Evolutionary conservation across 768 basidiomycete genomes (phyloP).

Genomic region (Leucosporidium creatinivorum): DNA sequence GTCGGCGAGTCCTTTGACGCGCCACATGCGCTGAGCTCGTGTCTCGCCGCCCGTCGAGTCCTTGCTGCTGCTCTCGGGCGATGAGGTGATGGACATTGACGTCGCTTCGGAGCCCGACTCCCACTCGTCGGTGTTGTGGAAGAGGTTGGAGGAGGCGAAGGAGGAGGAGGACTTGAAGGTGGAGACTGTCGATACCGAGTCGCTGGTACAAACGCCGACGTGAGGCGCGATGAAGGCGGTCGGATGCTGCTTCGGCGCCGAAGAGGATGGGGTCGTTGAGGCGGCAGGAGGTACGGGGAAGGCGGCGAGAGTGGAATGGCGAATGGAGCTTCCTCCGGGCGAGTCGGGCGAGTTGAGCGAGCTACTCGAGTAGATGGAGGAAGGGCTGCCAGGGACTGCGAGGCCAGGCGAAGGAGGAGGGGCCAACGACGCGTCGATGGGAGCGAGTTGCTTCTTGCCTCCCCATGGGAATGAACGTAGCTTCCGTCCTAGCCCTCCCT

Average conservation of each 20-base stretch:
- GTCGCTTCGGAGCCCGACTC: conserved; percentile 21
- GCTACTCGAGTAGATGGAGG: too few relatives aligned
- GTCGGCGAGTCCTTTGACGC: conserved; percentile 8
- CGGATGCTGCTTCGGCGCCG: conserved; percentile 12
- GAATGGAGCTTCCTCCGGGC: too few relatives aligned
- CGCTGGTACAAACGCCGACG: conserved; percentile 5
- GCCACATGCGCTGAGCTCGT: conserved; percentile 21
- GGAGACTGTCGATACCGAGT: conserved; percentile 30
- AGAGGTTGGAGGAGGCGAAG: conserved; percentile 25
- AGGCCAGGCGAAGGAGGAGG: too few relatives aligned
- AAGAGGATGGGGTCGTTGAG: not conserved
- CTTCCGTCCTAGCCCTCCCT: too few relatives aligned
- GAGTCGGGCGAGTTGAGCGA: too few relatives aligned
- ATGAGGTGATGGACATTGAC: conserved; percentile 18
- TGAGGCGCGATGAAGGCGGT: not conserved
- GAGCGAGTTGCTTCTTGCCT: too few relatives aligned
- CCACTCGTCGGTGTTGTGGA: conserved; percentile 29
- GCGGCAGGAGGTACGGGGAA: not conserved
- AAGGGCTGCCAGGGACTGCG: too few relatives aligned
- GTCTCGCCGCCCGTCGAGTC: conserved; percentile 11
- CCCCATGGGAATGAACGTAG: too few relatives aligned
- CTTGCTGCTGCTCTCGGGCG: conserved; percentile 21
- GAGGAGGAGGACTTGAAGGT: conserved; percentile 18
- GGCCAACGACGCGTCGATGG: too few relatives aligned
- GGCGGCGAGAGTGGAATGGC: too few relatives aligned